Percentiles rank a stretch among this genome's conserved stretches.
Conservation (phyloP, 495 filamentous ascomycete species). For the Talaromyces trachyspermus region DNA sequence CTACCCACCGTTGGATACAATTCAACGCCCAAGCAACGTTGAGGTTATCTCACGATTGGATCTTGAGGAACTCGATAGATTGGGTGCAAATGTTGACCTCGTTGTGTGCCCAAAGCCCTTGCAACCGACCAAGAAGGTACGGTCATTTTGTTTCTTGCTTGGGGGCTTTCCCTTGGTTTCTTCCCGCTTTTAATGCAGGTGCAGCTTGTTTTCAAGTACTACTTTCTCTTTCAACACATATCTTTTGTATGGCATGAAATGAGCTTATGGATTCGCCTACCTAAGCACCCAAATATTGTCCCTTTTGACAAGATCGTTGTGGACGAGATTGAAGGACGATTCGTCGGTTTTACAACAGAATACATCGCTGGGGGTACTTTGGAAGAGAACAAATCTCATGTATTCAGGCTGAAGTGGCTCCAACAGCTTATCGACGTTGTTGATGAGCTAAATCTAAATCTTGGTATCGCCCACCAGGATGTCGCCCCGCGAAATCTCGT, state of each 20-base stretch:
- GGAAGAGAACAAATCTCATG: slow-evolving; percentile 9
- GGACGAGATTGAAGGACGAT: slow-evolving; percentile 10
- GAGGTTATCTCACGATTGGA: background rate
- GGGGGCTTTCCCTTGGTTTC: background rate
- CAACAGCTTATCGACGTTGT: slow-evolving; percentile 19
- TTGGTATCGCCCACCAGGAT: slow-evolving; percentile 33
- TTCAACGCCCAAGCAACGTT: background rate
- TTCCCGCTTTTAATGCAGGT: background rate
- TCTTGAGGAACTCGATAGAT: too few relatives aligned
- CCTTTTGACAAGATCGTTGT: slow-evolving; percentile 23
- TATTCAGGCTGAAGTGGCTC: slow-evolving; percentile 21
- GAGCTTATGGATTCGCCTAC: background rate
- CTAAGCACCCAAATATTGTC: slow-evolving; percentile 19
- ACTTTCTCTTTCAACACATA: background rate
- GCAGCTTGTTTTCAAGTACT: background rate
- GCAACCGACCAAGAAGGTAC: background rate
- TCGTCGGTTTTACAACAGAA: slow-evolving; percentile 23
- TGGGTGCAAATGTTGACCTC: background rate
- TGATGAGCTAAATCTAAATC: slow-evolving; percentile 23
- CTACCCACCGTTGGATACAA: background rate
- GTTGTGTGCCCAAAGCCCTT: background rate
- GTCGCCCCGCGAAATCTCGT: slow-evolving; percentile 32
- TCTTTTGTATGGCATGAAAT: background rate
- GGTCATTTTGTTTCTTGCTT: too few relatives aligned
- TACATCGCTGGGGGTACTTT: slow-evolving; percentile 20